Conservation (phyloP, 257 asterid genomes). For the Eucommia ulmoides region DNA sequence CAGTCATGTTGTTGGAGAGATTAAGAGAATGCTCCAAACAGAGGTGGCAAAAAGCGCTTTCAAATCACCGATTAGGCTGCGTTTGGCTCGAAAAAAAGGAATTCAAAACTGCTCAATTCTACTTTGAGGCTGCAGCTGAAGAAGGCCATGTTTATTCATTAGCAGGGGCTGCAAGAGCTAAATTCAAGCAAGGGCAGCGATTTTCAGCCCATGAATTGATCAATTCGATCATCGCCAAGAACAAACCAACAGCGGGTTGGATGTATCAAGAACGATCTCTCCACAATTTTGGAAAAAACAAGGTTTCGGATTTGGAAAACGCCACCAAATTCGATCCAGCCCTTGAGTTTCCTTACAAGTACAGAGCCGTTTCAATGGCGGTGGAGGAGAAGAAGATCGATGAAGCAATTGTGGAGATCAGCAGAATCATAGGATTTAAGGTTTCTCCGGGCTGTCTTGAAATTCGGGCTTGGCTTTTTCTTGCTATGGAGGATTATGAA, state of each 20-base stretch:
- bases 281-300: conserved; percentile 28
- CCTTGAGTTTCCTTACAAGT: conserved; percentile 34
- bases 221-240: conserved; percentile 16
- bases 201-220: conserved; percentile 25
- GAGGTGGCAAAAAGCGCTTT: conserved; percentile 32
- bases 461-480: conserved; percentile 34
- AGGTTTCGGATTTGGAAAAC: conserved; percentile 25
- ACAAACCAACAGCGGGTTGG: conserved; percentile 34
- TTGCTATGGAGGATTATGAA: conserved; percentile 30
- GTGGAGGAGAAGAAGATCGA: conserved; percentile 27
- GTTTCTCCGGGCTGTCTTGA: conserved; percentile 37
- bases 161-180: conserved; percentile 34
- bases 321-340: conserved; percentile 40
- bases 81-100: conserved; percentile 30
- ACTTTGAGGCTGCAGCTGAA: conserved; percentile 32
- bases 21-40: conserved; percentile 34
- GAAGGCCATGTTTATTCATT: conserved; percentile 29
- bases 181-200: conserved; percentile 30
- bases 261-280: conserved; percentile 42
- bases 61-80: conserved; percentile 35
- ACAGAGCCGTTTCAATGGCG: conserved; percentile 31
- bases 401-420: conserved; percentile 29
- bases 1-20: conserved; percentile 28
- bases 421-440: conserved; percentile 30
- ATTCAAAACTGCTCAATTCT: conserved; percentile 25